A percentile compares a stretch with the other conserved stretches of the same genome.
Conservation (phyloP, 495 filamentous ascomycete species). For the Glutinoglossum americanum region DNA sequence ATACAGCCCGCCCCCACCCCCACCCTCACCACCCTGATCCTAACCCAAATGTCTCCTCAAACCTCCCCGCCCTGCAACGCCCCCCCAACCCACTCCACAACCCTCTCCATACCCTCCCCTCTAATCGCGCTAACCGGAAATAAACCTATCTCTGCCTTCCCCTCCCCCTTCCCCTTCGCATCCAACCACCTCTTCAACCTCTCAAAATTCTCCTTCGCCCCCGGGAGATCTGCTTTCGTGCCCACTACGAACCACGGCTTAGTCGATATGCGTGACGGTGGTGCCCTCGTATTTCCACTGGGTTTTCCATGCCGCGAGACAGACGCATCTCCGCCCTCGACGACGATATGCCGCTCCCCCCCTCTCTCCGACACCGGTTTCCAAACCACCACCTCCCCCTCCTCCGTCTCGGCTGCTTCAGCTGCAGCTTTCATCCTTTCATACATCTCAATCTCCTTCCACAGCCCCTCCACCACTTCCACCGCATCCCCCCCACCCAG, state of each 20-base stretch:
- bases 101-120: constrained; percentile 58
- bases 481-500: constrained; percentile 62
- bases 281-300: background rate
- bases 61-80: constrained; percentile 15
- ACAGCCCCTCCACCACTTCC: constrained; percentile 52
- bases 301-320: background rate
- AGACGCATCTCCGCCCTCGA: background rate
- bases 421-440: constrained; percentile 37
- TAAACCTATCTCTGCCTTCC: constrained; percentile 35
- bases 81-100: constrained; percentile 55
- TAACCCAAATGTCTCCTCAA: no score
- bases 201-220: constrained; percentile 56
- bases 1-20: background rate
- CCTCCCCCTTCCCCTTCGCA: constrained; percentile 65
- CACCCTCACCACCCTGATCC: background rate
- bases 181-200: constrained; percentile 42
- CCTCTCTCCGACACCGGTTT: background rate
- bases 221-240: constrained; percentile 73
- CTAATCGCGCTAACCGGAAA: constrained; percentile 80
- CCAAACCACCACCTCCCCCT: background rate
- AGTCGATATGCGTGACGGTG: constrained; percentile 26
- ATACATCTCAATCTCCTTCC: constrained; percentile 77
- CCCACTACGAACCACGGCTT: constrained; percentile 98
- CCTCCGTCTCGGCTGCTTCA: background rate
- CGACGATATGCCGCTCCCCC: background rate